Evolutionary conservation across 1,284 basidiomycete genomes (phyloP).

Genomic region (Cryptococcus sp.): DNA sequence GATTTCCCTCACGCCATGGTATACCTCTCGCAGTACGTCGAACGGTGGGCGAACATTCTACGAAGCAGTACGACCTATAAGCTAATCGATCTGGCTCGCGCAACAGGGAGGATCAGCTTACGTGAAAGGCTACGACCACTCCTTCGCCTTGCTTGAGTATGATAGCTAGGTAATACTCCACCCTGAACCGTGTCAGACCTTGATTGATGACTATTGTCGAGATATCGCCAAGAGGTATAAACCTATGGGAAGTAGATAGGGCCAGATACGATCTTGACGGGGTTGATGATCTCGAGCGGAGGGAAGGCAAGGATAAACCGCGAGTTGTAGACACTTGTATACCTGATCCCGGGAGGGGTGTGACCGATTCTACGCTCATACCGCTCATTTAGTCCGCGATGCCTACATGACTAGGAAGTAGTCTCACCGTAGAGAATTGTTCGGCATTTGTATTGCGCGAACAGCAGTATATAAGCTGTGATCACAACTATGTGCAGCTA

Average conservation of each 20-base stretch:
- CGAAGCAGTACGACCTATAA: too few relatives aligned
- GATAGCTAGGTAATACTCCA: slow-evolving; percentile 42
- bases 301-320: slow-evolving; percentile 22
- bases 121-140: slow-evolving; percentile 35
- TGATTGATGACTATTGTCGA: slow-evolving; percentile 44
- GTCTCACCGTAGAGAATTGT: slow-evolving; percentile 3
- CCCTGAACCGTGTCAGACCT: slow-evolving; percentile 39
- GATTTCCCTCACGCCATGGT: slow-evolving; percentile 37
- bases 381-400: not conserved
- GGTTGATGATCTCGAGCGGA: not conserved
- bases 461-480: not conserved
- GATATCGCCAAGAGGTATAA: slow-evolving; percentile 38
- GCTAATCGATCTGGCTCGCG: too few relatives aligned
- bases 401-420: not conserved
- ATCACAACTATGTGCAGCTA: not conserved
- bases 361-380: slow-evolving; percentile 37
- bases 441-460: slow-evolving; percentile 1
- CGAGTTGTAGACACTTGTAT: slow-evolving; percentile 61
- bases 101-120: slow-evolving; percentile 18
- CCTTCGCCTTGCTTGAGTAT: slow-evolving; percentile 25
- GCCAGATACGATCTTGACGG: not conserved
- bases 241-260: slow-evolving; percentile 19
- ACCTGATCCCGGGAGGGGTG: slow-evolving; percentile 60
- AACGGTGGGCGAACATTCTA: slow-evolving; percentile 32
- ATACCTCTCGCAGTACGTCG: slow-evolving; percentile 37